These are phyloP conservation scores for Symbiodinium natans DNA, from an alignment of 73 alveolate species.

Conservation along the genomic window DNA sequence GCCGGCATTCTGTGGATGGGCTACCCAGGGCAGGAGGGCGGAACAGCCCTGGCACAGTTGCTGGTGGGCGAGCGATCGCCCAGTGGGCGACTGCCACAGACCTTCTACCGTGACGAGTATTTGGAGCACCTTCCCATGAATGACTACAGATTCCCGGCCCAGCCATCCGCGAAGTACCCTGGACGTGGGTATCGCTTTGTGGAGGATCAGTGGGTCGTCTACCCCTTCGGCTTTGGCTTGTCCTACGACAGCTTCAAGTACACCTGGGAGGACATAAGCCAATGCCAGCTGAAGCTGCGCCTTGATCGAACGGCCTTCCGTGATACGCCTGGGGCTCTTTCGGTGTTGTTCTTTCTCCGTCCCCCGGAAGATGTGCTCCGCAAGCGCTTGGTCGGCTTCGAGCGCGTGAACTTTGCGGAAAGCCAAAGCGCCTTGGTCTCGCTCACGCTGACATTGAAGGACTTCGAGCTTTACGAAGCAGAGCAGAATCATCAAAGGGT, in stretches of 20 bases:
- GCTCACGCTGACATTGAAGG: no score
- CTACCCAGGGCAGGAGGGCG: slow-evolving; percentile 53
- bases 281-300: background rate
- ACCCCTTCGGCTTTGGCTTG: slow-evolving; percentile 81
- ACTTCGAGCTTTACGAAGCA: no score
- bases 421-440: no score
- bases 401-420: background rate
- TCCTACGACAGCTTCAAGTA: slow-evolving; percentile 31
- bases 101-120: slow-evolving; percentile 65
- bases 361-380: slow-evolving; percentile 36
- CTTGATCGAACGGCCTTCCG: background rate
- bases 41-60: slow-evolving; percentile 52
- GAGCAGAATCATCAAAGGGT: no score
- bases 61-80: slow-evolving; percentile 42
- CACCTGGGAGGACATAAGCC: background rate
- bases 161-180: slow-evolving; percentile 3
- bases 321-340: background rate
- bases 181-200: slow-evolving; percentile 89
- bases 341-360: slow-evolving; percentile 32
- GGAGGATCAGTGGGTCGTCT: slow-evolving; percentile 24
- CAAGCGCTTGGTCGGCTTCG: slow-evolving; percentile 31
- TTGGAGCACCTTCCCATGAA: slow-evolving; percentile 45
- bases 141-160: slow-evolving; percentile 74
- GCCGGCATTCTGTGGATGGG: slow-evolving; percentile 68
- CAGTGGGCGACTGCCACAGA: slow-evolving; percentile 78